A percentile compares a stretch with the other conserved stretches of the same genome.
These are phyloP conservation scores for Hypoxylon sp. DNA, from an alignment of 2,329 filamentous ascomycete species.

Conservation along the genomic window DNA sequence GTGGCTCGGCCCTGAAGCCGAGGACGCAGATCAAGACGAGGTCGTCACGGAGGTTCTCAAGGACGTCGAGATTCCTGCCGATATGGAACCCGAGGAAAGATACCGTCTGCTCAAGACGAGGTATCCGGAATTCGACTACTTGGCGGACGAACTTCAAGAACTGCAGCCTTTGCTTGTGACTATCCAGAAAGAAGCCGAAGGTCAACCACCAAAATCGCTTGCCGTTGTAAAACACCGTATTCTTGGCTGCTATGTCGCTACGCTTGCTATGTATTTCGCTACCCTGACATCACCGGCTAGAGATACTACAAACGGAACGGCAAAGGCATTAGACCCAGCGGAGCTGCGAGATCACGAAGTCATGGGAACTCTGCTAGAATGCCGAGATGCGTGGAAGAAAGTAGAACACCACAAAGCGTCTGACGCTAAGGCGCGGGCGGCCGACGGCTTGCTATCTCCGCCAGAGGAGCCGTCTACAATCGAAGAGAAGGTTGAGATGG, in stretches of 20 bases:
- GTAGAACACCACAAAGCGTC: conserved; percentile 73
- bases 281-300: conserved; percentile 85
- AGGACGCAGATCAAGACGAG: conserved; percentile 63
- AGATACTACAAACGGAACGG: conserved; percentile 63
- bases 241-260: conserved; percentile 85
- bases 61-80: conserved; percentile 81
- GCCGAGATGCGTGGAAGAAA: conserved; percentile 82
- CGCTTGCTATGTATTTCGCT: conserved; percentile 93
- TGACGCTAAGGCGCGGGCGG: conserved; percentile 48
- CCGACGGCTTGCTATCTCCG: conserved; percentile 39
- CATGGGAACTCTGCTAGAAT: conserved; percentile 86
- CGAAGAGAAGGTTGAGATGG: conserved; percentile 51
- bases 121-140: conserved; percentile 92
- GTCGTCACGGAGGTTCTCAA: conserved; percentile 89
- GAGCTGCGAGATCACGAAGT: conserved; percentile 90
- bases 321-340: conserved; percentile 75
- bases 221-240: conserved; percentile 80
- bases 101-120: conserved; percentile 79
- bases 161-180: conserved; percentile 74
- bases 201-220: conserved; percentile 64
- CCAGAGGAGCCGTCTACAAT: conserved; percentile 51
- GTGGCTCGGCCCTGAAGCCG: conserved; percentile 74
- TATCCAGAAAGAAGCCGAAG: conserved; percentile 68
- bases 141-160: conserved; percentile 82
- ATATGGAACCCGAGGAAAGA: conserved; percentile 80